phyloP scores from a whole-genome alignment of 129 eudicot species.

The Tagetes erecta region DNA sequence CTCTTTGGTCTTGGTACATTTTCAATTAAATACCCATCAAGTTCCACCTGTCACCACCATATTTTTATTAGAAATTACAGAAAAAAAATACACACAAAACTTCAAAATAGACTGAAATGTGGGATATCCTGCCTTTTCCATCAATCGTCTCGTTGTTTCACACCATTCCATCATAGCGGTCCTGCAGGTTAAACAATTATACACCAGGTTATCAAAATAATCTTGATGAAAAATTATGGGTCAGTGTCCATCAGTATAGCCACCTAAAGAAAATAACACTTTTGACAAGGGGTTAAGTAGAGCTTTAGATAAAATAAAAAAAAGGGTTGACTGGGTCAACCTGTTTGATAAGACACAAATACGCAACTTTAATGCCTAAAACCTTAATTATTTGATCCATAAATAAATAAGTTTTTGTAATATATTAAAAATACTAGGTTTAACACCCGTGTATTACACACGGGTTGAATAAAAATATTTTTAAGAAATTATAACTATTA shows the following conservation, averaged over 20 bases:
- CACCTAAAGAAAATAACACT: not conserved
- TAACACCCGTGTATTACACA: too few species aligned
- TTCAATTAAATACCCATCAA: conserved; percentile 52
- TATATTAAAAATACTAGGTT: not conserved
- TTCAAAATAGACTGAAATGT: conserved; percentile 24
- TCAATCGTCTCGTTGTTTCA: conserved; percentile 47
- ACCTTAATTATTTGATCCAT: not conserved
- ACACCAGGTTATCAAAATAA: conserved; percentile 16
- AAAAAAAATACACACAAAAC: not conserved
- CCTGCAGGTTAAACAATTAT: conserved; percentile 43
- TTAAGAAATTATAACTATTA: too few species aligned
- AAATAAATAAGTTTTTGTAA: not conserved
- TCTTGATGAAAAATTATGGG: not conserved
- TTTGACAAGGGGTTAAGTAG: not conserved
- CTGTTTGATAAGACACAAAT: not conserved
- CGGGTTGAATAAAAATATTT: too few species aligned
- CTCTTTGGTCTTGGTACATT: conserved; percentile 60
- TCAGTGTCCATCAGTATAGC: not conserved
- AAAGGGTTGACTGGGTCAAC: not conserved
- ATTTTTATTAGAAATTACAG: conserved; percentile 17
- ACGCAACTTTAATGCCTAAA: not conserved
- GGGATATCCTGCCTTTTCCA: conserved; percentile 54
- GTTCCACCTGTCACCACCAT: conserved; percentile 56
- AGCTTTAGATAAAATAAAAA: not conserved
- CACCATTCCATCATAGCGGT: conserved; percentile 63